Conservation (phyloP, 2,329 filamentous ascomycete species). For the Aspergillus sp. region DNA sequence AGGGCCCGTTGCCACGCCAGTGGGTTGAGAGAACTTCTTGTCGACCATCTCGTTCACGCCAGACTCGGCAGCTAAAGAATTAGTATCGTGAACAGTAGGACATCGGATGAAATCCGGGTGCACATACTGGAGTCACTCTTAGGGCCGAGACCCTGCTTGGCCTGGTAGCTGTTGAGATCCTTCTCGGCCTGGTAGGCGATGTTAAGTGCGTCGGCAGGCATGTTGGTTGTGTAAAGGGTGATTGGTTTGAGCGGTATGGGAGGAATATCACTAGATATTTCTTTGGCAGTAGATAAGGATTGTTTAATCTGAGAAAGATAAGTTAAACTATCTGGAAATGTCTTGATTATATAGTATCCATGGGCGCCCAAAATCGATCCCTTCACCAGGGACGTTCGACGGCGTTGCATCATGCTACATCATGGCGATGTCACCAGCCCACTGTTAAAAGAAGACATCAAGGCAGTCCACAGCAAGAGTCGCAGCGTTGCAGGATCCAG, state of each 20-base stretch:
- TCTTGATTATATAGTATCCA: slow-evolving; percentile 9
- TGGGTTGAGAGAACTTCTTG: slow-evolving; percentile 30
- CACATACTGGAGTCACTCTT: slow-evolving; percentile 37
- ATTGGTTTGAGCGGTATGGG: too few species aligned
- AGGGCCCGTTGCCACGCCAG: slow-evolving; percentile 33
- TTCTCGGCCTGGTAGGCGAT: slow-evolving; percentile 31
- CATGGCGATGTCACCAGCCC: slow-evolving; percentile 26
- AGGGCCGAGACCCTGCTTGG: slow-evolving; percentile 33
- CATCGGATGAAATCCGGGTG: too few species aligned
- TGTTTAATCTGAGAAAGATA: slow-evolving; percentile 28
- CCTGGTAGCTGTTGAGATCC: slow-evolving; percentile 37
- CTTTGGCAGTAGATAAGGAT: too few species aligned
- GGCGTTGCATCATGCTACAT: slow-evolving; percentile 30
- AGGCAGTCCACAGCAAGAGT: not conserved
- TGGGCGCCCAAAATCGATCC: not conserved
- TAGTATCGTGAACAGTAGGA: not conserved
- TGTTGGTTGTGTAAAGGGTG: slow-evolving; percentile 6
- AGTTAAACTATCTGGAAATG: slow-evolving; percentile 21
- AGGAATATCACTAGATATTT: too few species aligned
- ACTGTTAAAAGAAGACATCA: too few species aligned
- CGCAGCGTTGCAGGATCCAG: too few species aligned
- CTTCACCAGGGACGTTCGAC: not conserved
- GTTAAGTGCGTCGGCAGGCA: slow-evolving; percentile 20
- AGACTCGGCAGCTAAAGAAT: slow-evolving; percentile 25
- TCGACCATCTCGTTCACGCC: slow-evolving; percentile 37